Conservation (phyloP, 2,329 filamentous ascomycete genomes). For the Plectosphaerella plurivora region DNA sequence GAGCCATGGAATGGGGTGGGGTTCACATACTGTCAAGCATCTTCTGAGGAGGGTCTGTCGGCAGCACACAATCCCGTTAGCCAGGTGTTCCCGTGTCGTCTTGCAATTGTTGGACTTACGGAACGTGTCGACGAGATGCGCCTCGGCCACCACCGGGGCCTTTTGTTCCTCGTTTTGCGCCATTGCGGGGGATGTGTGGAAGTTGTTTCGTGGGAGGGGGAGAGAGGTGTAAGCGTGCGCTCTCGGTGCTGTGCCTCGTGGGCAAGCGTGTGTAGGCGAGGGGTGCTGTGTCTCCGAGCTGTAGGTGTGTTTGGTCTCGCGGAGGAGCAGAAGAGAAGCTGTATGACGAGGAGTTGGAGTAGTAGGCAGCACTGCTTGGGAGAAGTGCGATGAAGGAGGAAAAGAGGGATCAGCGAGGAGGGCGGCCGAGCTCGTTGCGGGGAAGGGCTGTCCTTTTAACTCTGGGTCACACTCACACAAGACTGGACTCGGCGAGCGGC, state of each 20-base stretch:
- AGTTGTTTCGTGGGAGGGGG: constrained; percentile 3
- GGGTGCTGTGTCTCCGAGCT: too few relatives aligned
- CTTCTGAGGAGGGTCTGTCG: constrained; percentile 56
- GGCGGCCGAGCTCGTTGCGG: not conserved
- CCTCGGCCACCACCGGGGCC: constrained; percentile 64
- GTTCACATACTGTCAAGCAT: constrained; percentile 60
- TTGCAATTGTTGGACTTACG: constrained; percentile 40
- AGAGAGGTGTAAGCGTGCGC: not conserved
- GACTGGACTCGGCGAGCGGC: too few relatives aligned
- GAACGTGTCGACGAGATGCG: constrained; percentile 71
- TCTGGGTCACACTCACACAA: too few relatives aligned
- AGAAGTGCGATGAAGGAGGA: too few relatives aligned
- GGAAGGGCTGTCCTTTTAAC: not conserved
- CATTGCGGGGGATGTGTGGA: constrained; percentile 31
- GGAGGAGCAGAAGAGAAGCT: not conserved
- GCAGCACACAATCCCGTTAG: not conserved
- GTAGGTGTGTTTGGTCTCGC: too few relatives aligned
- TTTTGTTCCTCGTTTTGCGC: constrained; percentile 37
- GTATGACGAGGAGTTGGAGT: too few relatives aligned
- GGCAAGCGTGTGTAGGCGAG: not conserved
- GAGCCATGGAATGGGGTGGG: not conserved
- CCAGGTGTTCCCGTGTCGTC: not conserved
- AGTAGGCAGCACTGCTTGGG: too few relatives aligned
- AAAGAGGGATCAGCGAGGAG: not conserved
- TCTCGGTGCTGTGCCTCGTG: not conserved